phyloP scores from a whole-genome alignment of 768 basidiomycete genomes.

The Lyophyllum atratum region DNA sequence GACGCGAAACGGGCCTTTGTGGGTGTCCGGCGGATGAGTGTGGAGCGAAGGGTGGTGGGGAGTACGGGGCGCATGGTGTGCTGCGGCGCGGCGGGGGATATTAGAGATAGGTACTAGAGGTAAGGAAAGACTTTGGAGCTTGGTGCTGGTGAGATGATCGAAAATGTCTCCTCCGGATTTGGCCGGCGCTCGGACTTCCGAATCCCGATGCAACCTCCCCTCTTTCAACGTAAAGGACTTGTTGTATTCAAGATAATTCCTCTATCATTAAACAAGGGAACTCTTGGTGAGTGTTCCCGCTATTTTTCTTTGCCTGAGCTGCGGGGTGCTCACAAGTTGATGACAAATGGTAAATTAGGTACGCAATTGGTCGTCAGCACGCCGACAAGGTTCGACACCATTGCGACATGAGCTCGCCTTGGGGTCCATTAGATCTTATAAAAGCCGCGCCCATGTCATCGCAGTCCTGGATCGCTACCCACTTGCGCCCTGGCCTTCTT shows the following conservation, averaged over 20 bases:
- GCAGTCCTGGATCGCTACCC: background rate
- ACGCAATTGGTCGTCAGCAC: background rate
- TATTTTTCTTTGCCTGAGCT: background rate
- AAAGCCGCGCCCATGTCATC: background rate
- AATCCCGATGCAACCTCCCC: background rate
- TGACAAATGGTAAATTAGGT: background rate
- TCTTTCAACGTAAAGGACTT: background rate
- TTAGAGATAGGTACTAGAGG: conserved; percentile 1
- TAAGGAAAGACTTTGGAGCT: conserved; percentile 8
- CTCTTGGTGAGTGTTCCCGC: background rate
- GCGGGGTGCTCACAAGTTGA: background rate
- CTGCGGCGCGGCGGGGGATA: background rate
- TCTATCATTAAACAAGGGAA: no score
- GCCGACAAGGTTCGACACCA: background rate
- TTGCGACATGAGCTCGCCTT: background rate
- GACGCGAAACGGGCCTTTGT: conserved; percentile 34
- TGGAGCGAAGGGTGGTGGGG: conserved; percentile 30
- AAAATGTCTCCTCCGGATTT: conserved; percentile 19
- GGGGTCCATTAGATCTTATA: background rate
- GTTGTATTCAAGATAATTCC: no score
- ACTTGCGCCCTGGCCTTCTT: background rate
- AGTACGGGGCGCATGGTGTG: conserved; percentile 26
- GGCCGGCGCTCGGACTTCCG: conserved; percentile 13
- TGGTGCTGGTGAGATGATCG: conserved; percentile 8
- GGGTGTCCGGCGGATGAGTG: conserved; percentile 23